Evolutionary conservation across 1,284 basidiomycete species (phyloP).

Genomic region (Dichomitus squalens): DNA sequence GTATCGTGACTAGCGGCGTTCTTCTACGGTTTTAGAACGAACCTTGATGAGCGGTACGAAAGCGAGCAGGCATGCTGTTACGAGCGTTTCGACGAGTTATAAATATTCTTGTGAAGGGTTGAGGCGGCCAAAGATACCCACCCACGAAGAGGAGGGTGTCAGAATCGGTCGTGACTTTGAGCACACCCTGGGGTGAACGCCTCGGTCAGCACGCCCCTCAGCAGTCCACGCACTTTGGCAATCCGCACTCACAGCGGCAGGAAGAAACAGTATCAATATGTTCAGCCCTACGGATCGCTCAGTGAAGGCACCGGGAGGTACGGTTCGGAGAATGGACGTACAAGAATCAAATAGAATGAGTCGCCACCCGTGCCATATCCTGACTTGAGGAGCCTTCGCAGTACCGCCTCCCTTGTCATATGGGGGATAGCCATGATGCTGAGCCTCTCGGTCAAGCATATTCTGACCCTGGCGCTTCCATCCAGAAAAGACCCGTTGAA

Average conservation of each 20-base stretch:
- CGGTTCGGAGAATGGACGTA: conserved; percentile 34
- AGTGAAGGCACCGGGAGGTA: not conserved
- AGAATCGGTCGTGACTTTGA: conserved; percentile 57
- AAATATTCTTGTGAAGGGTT: not conserved
- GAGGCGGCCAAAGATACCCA: conserved; percentile 34
- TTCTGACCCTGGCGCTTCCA: conserved; percentile 22
- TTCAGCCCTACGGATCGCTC: conserved; percentile 57
- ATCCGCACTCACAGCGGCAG: conserved; percentile 54
- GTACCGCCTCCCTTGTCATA: conserved; percentile 14
- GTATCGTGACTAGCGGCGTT: not conserved
- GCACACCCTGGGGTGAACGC: conserved; percentile 61
- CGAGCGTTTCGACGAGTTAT: conserved; percentile 1
- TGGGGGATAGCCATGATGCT: conserved; percentile 14
- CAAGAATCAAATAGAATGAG: conserved; percentile 59
- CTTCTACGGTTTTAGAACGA: conserved; percentile 12
- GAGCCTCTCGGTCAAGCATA: conserved; percentile 19
- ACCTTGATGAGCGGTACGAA: conserved; percentile 78
- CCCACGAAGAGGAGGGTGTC: conserved; percentile 68
- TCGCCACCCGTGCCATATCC: conserved; percentile 51
- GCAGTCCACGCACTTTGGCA: conserved; percentile 1
- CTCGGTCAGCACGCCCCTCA: too few relatives aligned
- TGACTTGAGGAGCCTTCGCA: conserved; percentile 14
- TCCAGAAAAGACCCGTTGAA: conserved; percentile 21
- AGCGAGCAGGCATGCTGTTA: conserved; percentile 63
- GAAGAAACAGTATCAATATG: conserved; percentile 56